Percentiles rank a stretch among this genome's conserved stretches.
Evolutionary conservation across 1,284 basidiomycete genomes (phyloP).

Genomic region (Dichomitus squalens): DNA sequence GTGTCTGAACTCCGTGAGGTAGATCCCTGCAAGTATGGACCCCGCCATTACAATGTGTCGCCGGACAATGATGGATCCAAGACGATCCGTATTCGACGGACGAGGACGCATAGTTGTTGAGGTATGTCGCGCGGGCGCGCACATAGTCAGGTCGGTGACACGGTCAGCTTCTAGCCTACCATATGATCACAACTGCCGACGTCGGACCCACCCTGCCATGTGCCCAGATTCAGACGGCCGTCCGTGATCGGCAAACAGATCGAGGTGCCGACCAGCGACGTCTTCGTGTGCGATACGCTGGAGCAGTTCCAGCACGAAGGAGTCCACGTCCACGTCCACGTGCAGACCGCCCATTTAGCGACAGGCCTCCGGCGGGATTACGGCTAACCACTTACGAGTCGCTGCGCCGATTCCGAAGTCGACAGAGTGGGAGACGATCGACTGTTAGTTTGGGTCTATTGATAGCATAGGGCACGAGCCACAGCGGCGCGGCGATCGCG

Average conservation of each 20-base stretch:
- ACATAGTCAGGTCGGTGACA: too few species aligned
- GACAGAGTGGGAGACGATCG: not conserved
- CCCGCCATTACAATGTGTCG: too few species aligned
- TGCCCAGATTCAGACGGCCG: slow-evolving; percentile 82
- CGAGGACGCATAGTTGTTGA: not conserved
- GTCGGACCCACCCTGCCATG: slow-evolving; percentile 80
- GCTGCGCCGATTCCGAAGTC: slow-evolving; percentile 37
- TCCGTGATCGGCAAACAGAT: slow-evolving; percentile 87
- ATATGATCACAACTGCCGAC: not conserved
- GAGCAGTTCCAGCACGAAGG: not conserved
- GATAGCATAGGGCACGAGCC: not conserved
- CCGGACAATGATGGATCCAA: not conserved
- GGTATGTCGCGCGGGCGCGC: too few species aligned
- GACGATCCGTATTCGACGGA: not conserved
- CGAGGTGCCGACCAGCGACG: slow-evolving; percentile 80
- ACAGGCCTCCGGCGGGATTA: not conserved
- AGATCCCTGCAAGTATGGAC: slow-evolving; percentile 64
- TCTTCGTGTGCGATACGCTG: slow-evolving; percentile 90
- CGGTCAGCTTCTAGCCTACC: not conserved
- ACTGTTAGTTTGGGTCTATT: not conserved
- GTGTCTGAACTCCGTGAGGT: slow-evolving; percentile 81
- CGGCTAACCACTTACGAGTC: slow-evolving; percentile 62
- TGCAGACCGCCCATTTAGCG: not conserved
- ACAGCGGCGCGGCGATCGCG: not conserved
- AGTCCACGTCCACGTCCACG: not conserved